Base-by-base conservation (phyloP, 495 filamentous ascomycete genomes). In the Tuber magnatum region DNA sequence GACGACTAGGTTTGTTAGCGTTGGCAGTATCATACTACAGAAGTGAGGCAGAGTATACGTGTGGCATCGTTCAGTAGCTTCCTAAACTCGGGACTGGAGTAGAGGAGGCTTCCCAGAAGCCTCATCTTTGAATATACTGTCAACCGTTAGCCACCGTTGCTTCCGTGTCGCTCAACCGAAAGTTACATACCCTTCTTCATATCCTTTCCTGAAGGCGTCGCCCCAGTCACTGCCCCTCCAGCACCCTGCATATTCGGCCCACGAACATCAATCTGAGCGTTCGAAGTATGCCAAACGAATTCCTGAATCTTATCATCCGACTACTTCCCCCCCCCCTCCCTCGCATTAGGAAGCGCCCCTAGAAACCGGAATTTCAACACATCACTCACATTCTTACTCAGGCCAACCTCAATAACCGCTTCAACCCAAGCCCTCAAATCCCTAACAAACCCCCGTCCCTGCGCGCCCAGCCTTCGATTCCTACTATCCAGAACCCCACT, bases 261-360 rank as follows among this genome's bases (percentile, higher is more conserved):
- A 38, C 56, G 71, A 20, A 73, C 71, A 8, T 75, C 80, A 68
- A 81, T 32, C 12, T 71, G 73, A 4, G 78, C 81, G 68, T 82
- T 77, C 4, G 80, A 75, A n/a, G 81, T 82, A 70, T 82, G 82
- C 28, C 76, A 78, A 46, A 82, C 76, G 32, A 82, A 82, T 43
- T 82, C 81, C 73, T 82, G 81, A 14, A 82, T 78, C 71, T 82
- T 82, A 78, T 82, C 81, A 72, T 82, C 80, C 10, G 70, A 39
- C 79, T 80, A 69, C 14, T 9, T 6, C 8, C n/a, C 40, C 28
- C 38, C n/a, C 51, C 51, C 70, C 40, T 20, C 40, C n/a, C 40
- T 38, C 38, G 24, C 12, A 69, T 70, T 40, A 72, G 78, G 22
- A 38, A 40, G n/a, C 70, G 2, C n/a, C 43, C 71, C 35, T 32